Percentiles rank a stretch among this genome's conserved stretches.
Evolutionary conservation across 192 early-diverging fungal genomes (phyloP).

Genomic region (Obelidium mucronatum): DNA sequence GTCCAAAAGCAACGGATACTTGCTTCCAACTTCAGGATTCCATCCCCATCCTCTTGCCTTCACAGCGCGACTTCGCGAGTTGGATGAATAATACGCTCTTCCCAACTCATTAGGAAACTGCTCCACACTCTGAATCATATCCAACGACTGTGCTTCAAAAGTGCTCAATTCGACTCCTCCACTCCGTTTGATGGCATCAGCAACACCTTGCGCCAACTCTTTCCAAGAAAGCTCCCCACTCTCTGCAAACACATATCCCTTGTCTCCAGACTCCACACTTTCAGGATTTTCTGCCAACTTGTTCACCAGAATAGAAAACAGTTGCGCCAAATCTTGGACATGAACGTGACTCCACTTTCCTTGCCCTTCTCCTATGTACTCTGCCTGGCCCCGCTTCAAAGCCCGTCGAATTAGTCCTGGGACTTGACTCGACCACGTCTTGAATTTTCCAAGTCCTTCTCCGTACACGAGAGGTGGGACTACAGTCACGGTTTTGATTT

Average conservation of each 20-base stretch:
- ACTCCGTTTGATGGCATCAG: not conserved
- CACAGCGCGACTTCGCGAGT: constrained; percentile 15
- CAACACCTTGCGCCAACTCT: not conserved
- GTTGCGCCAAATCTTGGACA: constrained; percentile 29
- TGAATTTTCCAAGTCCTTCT: constrained; percentile 29
- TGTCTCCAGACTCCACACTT: not conserved
- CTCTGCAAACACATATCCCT: constrained; percentile 9
- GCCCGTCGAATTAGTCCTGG: constrained; percentile 32
- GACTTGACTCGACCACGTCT: constrained; percentile 40
- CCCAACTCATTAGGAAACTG: not conserved
- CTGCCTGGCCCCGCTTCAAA: constrained; percentile 8
- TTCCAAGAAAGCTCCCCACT: constrained; percentile 10
- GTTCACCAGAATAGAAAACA: not conserved
- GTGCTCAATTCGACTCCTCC: not conserved
- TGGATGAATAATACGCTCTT: not conserved
- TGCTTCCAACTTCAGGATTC: not conserved
- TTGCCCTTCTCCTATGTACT: constrained; percentile 33
- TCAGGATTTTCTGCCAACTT: not conserved
- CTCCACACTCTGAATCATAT: not conserved
- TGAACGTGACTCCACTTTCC: constrained; percentile 40
- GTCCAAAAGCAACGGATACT: not conserved
- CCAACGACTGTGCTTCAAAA: not conserved
- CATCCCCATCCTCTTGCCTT: not conserved
- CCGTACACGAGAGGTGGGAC: constrained; percentile 46
- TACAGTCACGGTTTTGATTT: constrained; percentile 35